Conservation (phyloP, 805 yeast genomes). For the Cyberlindnera meyerae region DNA sequence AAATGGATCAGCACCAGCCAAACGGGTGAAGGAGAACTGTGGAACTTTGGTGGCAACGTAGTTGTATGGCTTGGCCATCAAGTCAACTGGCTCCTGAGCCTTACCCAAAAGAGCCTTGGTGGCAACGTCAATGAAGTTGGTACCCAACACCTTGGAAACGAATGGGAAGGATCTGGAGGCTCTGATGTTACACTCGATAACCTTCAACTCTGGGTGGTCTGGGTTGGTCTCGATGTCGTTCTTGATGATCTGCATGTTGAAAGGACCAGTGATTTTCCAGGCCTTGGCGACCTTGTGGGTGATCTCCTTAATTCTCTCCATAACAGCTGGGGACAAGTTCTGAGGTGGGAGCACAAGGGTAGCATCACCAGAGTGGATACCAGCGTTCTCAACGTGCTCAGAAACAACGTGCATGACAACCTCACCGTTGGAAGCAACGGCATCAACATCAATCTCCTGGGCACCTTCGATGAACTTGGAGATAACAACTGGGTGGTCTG, state of each 20-base stretch:
- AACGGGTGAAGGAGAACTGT: conserved; percentile 95
- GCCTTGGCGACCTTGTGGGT: conserved; percentile 93
- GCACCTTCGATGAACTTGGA: conserved; percentile 95
- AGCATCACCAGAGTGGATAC: conserved; percentile 98
- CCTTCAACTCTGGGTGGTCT: conserved; percentile 69
- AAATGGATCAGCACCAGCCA: conserved; percentile 99
- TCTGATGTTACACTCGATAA: conserved; percentile 96
- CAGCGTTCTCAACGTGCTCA: conserved; percentile 98
- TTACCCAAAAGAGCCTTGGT: conserved; percentile 77
- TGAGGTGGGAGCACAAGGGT: conserved; percentile 93
- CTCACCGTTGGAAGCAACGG: conserved; percentile 85
- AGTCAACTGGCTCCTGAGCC: conserved; percentile 64
- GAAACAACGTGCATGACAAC: conserved; percentile 93
- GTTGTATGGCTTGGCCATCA: conserved; percentile 70
- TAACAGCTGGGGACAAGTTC: conserved; percentile 55
- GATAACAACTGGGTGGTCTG: conserved; percentile 96
- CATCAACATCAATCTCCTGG: conserved; percentile 95
- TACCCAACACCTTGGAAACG: conserved; percentile 93
- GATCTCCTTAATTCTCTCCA: conserved; percentile 75
- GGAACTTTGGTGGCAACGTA: conserved; percentile 98
- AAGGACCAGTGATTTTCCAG: conserved; percentile 96
- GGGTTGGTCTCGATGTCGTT: conserved; percentile 57
- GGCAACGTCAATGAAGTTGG: conserved; percentile 92
- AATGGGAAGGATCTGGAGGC: conserved; percentile 99
- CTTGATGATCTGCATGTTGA: conserved; percentile 95